Percentiles rank a stretch among this genome's conserved stretches.
Evolutionary conservation across 2,329 filamentous ascomycete genomes (phyloP).

Genomic region (Cytospora leucostoma): DNA sequence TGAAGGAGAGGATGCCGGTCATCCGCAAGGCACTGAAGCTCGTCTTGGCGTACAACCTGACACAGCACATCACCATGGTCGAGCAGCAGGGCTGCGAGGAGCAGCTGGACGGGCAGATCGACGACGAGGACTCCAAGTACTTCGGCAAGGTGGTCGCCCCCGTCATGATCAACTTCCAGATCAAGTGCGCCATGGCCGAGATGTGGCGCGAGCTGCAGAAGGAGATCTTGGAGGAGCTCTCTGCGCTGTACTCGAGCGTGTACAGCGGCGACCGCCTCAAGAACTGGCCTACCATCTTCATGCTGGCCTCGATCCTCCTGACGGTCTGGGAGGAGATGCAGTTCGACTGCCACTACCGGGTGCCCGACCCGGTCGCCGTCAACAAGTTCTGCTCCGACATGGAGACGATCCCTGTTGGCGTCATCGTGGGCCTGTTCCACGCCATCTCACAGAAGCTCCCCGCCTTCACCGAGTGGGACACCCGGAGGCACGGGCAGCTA

Average conservation of each 20-base stretch:
- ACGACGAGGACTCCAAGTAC: constrained; percentile 83
- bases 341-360: constrained; percentile 95
- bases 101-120: constrained; percentile 76
- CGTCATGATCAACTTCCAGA: constrained; percentile 99
- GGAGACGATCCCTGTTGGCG: constrained; percentile 93
- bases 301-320: constrained; percentile 88
- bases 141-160: constrained; percentile 88
- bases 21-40: constrained; percentile 95
- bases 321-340: constrained; percentile 99
- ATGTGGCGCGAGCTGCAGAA: constrained; percentile 99
- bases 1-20: constrained; percentile 82
- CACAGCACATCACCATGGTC: constrained; percentile 90
- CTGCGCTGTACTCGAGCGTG: constrained; percentile 90
- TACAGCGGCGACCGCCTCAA: constrained; percentile 97
- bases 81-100: constrained; percentile 85
- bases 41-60: constrained; percentile 93
- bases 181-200: constrained; percentile 94
- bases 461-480: constrained; percentile 92
- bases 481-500: constrained; percentile 83
- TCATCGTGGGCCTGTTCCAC: constrained; percentile 95
- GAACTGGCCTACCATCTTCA: constrained; percentile 99
- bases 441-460: constrained; percentile 97
- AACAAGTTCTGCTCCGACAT: constrained; percentile 96
- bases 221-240: constrained; percentile 93
- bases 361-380: constrained; percentile 79